Percentiles rank a stretch among this genome's conserved stretches.
phyloP scores from a whole-genome alignment of 1,284 basidiomycete genomes.

The Trametes pubescens region DNA sequence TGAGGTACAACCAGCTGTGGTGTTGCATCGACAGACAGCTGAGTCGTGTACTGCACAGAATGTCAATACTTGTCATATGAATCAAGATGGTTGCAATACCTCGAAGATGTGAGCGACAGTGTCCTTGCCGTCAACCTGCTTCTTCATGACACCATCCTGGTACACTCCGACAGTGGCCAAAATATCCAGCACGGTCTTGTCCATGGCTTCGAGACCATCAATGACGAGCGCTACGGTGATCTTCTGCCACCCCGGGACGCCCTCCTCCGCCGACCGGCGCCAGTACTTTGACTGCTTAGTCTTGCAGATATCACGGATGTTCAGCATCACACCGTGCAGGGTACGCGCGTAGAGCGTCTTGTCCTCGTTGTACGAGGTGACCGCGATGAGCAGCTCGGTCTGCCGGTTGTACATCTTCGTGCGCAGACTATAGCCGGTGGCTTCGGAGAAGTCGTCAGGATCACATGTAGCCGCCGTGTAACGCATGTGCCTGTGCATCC shows the following conservation, averaged over 20 bases:
- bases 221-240: constrained; percentile 93
- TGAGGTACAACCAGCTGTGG: constrained; percentile 93
- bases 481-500: constrained; percentile 77
- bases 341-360: constrained; percentile 94
- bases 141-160: constrained; percentile 97
- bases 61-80: constrained; percentile 9
- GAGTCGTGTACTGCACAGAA: constrained; percentile 80
- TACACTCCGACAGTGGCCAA: constrained; percentile 90
- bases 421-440: constrained; percentile 85
- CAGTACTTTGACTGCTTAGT: constrained; percentile 96
- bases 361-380: constrained; percentile 93
- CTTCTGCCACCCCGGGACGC: constrained; percentile 89
- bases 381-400: constrained; percentile 93
- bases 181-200: constrained; percentile 92
- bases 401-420: constrained; percentile 87
- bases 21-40: constrained; percentile 89
- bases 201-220: constrained; percentile 95
- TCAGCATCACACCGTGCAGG: constrained; percentile 95
- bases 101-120: constrained; percentile 94
- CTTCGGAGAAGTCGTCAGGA: constrained; percentile 90
- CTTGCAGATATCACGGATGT: constrained; percentile 98
- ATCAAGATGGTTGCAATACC: constrained; percentile 49
- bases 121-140: constrained; percentile 90
- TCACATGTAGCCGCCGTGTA: constrained; percentile 95
- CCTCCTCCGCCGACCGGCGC: constrained; percentile 87